Percentiles rank a stretch among this genome's conserved stretches.
Conservation (phyloP, 306 rosid species). For the Cucurbita argyrosperma region DNA sequence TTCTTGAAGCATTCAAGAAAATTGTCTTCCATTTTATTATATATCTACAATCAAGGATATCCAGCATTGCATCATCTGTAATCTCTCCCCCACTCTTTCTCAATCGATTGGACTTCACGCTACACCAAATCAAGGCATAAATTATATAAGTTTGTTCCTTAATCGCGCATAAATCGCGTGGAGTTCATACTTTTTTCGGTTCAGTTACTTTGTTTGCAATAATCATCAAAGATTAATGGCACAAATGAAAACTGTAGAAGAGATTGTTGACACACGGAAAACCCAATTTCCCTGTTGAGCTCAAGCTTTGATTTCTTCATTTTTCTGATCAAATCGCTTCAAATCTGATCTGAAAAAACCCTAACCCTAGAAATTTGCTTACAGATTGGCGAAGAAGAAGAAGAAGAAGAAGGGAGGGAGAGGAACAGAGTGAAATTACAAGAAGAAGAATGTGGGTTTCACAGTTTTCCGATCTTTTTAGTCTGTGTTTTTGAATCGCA, state of each 20-base stretch:
- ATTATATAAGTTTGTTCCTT: neutral
- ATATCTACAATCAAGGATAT: neutral
- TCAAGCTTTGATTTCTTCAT: neutral
- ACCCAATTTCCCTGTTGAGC: neutral
- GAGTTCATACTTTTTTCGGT: neutral
- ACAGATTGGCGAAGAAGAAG: neutral
- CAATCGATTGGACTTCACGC: neutral
- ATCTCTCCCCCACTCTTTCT: neutral
- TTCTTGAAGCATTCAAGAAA: neutral
- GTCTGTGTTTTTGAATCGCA: constrained; percentile 5
- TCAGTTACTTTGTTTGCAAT: neutral
- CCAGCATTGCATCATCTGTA: neutral
- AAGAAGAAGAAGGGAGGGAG: neutral
- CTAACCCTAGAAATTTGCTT: constrained; percentile 12
- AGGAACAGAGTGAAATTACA: neutral
- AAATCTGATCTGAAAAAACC: constrained; percentile 26
- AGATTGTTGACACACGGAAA: neutral
- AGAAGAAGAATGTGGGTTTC: neutral
- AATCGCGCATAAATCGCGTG: neutral
- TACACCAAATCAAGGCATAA: neutral
- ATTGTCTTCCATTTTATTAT: neutral
- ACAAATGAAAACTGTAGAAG: neutral
- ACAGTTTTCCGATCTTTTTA: neutral
- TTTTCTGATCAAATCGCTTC: constrained; percentile 8
- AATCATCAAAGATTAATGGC: neutral